These are phyloP conservation scores for Abortiporus biennis DNA, from an alignment of 1,284 basidiomycete genomes.

Conservation along the genomic window DNA sequence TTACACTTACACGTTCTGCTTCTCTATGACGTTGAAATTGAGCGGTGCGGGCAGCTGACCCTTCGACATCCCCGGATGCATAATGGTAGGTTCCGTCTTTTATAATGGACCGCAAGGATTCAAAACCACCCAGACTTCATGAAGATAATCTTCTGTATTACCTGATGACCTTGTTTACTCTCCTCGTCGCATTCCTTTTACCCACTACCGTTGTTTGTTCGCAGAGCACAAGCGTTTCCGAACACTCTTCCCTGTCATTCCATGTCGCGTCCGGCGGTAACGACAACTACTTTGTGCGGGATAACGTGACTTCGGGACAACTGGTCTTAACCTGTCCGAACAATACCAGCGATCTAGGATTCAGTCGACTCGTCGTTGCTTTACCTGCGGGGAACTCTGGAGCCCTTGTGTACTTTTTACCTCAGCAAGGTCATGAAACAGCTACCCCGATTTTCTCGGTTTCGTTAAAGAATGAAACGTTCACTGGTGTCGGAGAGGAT, in stretches of 20 bases:
- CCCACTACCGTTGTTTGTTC: too few relatives aligned
- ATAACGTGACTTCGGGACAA: slow-evolving; percentile 31
- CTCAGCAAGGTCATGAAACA: slow-evolving; percentile 12
- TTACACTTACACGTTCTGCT: too few relatives aligned
- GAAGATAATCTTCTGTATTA: too few relatives aligned
- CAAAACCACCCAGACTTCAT: too few relatives aligned
- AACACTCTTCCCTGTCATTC: slow-evolving; percentile 14
- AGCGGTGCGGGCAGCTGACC: too few relatives aligned
- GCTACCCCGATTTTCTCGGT: too few relatives aligned
- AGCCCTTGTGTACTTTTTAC: slow-evolving; percentile 31
- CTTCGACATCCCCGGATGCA: too few relatives aligned
- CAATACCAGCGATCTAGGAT: slow-evolving; percentile 18
- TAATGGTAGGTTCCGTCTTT: too few relatives aligned
- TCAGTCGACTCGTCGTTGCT: slow-evolving; percentile 33
- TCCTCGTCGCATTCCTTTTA: too few relatives aligned
- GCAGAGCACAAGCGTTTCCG: neutral
- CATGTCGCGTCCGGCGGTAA: slow-evolving; percentile 26
- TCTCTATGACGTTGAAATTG: too few relatives aligned
- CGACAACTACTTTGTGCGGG: slow-evolving; percentile 36
- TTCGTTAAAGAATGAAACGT: slow-evolving; percentile 20
- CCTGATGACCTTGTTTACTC: too few relatives aligned
- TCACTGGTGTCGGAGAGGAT: slow-evolving; percentile 18
- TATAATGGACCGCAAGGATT: too few relatives aligned
- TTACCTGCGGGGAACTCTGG: slow-evolving; percentile 37
- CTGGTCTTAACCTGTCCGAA: slow-evolving; percentile 29